Evolutionary conservation across 2,329 filamentous ascomycete genomes (phyloP), one percentile per base, ranked within the genome.

Genomic region (Nectriaceae sp.): DNA sequence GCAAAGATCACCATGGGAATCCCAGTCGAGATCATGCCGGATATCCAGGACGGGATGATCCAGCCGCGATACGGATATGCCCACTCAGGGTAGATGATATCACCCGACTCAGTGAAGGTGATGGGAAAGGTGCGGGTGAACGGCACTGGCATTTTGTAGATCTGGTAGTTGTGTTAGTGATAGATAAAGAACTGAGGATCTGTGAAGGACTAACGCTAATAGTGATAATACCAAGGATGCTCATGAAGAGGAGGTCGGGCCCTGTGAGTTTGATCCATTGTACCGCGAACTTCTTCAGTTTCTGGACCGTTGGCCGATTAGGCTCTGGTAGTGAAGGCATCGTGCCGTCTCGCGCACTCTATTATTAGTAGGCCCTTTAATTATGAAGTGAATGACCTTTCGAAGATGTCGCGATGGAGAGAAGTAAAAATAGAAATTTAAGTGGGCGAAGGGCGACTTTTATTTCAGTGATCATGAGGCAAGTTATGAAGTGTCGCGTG

Each of bases 11-110:
- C 59, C 21, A 84, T 77, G 1, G 85, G 85, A n/a, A 83, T 70
- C 5, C 80, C 65, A 38, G 77, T 69, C 4, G 77, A 79, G 24
- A 88, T 66, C 2, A 85, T 59, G 0, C 78, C 82, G 1, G 82
- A 79, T 1, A 77, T 67, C 72, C 75, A 82, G 37, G 84, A 81
- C 1, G 83, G 76, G 11, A 88, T 69, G 53, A 85, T 80, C 67
- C 84, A 82, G 21, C 80, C 76, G 44, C 84, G 79, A 43, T 82
- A 69, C 3, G 84, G 83, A 56, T 88, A 88, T 6, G 84, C 82
- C 61, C 85, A 82, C 44, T 85, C 61, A 0, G 84, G 84, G 54
- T 83, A 78, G 41, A 88, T 77, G 49, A 88, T 76, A 56, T 86
- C 78, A 48, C 82, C 81, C 20, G 84, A 78, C 4, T 69, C 62